Percentiles rank a stretch among this genome's conserved stretches.
Evolutionary conservation across 2,329 filamentous ascomycete genomes (phyloP).

Genomic region (Penicillium digitatum): DNA sequence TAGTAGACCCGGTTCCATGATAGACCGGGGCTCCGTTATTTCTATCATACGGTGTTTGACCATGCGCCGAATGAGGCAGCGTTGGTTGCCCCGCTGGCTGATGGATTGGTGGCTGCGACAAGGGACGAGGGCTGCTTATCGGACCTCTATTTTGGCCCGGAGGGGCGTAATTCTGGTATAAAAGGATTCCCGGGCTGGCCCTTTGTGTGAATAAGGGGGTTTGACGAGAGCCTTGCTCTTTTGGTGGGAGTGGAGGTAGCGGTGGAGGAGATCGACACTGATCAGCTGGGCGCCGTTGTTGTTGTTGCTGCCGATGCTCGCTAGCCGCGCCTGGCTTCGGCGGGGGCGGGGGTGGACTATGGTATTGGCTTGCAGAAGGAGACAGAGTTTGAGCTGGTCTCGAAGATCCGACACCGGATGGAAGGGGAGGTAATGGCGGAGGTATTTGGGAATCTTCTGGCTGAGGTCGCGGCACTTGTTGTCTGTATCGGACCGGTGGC

Average conservation of each 20-base stretch:
- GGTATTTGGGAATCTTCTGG: conserved; percentile 42
- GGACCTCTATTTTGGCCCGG: neutral
- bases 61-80: conserved; percentile 1
- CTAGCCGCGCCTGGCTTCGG: conserved; percentile 33
- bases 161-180: conserved; percentile 23
- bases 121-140: neutral
- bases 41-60: conserved; percentile 3
- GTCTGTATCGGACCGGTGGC: conserved; percentile 78
- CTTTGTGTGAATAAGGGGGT: conserved; percentile 11
- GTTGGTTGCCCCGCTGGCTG: conserved; percentile 6
- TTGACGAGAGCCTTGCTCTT: conserved; percentile 24
- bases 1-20: neutral
- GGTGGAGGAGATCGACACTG: conserved; percentile 32
- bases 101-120: neutral
- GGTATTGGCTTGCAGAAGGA: conserved; percentile 16
- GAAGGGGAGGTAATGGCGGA: conserved; percentile 68
- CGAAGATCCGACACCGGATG: conserved; percentile 55
- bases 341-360: conserved; percentile 35
- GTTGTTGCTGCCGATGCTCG: conserved; percentile 12
- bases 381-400: conserved; percentile 28
- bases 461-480: conserved; percentile 31
- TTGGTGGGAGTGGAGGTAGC: conserved; percentile 40
- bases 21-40: neutral
- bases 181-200: conserved; percentile 7
- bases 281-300: conserved; percentile 17